Percentiles rank a stretch among this genome's conserved stretches.
These are phyloP conservation scores for Pythium grandisporangium DNA, from an alignment of 352 stramenopile species.

Conservation along the genomic window DNA sequence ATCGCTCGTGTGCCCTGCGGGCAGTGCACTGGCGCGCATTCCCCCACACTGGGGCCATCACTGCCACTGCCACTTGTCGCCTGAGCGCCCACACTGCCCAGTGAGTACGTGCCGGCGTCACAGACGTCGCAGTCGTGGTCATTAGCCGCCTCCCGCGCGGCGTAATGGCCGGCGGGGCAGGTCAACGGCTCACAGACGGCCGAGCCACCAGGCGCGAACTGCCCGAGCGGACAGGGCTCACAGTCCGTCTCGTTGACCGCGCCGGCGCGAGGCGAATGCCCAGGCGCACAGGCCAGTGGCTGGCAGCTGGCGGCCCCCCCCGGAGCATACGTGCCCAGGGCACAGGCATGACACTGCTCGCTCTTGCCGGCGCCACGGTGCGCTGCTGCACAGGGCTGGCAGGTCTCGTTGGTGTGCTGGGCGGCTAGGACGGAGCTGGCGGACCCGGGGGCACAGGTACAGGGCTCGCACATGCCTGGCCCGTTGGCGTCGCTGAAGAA, in stretches of 20 bases:
- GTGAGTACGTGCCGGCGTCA: conserved; percentile 24
- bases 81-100: too few relatives aligned
- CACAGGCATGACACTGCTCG: conserved; percentile 30
- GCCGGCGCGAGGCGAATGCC: conserved; percentile 15
- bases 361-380: conserved; percentile 20
- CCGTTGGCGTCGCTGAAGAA: conserved; percentile 27
- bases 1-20: conserved; percentile 18
- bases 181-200: conserved; percentile 13
- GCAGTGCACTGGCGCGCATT: conserved; percentile 16
- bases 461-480: conserved; percentile 31
- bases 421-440: conserved; percentile 11
- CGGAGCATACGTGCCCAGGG: conserved; percentile 16
- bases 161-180: conserved; percentile 19
- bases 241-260: conserved; percentile 30
- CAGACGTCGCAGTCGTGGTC: conserved; percentile 25
- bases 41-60: conserved; percentile 12
- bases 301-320: conserved; percentile 17
- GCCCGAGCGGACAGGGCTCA: conserved; percentile 18
- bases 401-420: conserved; percentile 6
- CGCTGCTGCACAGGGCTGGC: conserved; percentile 11
- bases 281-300: conserved; percentile 16
- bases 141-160: conserved; percentile 12
- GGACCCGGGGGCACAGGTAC: conserved; percentile 13
- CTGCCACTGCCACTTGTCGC: too few relatives aligned
- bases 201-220: conserved; percentile 18